Base-by-base conservation (phyloP, 441 rosid genomes). In the Gossypium davidsonii region DNA sequence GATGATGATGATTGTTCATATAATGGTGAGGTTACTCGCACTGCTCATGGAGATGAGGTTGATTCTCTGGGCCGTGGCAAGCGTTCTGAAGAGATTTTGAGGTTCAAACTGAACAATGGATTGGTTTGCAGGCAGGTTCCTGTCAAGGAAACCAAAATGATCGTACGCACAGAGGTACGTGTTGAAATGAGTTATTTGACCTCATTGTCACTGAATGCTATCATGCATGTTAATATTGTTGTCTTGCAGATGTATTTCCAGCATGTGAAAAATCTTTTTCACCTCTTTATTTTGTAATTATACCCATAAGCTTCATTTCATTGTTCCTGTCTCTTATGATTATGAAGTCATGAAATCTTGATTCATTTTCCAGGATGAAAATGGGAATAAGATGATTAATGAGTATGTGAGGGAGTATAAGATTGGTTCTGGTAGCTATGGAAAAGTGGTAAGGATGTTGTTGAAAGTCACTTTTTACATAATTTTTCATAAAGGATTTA, bases 341-440 rank as follows among this genome's bases (percentile, higher is more conserved):
- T 12, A 3, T 66, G 9, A 31, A 14, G 14, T 21, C 28, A 63
- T 44, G 34, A 55, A 23, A 26, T 31, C 34, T 28, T 9, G 34
- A 58, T 2, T 44, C 25, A 25, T 82, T 78, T 72, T 53, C 9
- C 83, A 94, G 99, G 97, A 94, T 87, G 97, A 94, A 76, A 76
- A 91, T 78, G 99, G 99, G 73, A 87, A 85, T 69, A 94, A 91
- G 85, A 89, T 80, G 84, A 78, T 94, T 80, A 92, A 94, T 81
- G 96, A 89, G 84, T 92, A 92, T 83, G 93, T 92, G 71, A 91
- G 89, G 0, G 91, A 78, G 75, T 70, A 21, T 72, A 94, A 89
- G 89, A 92, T 94, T 85, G 99, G 98, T 78, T 81, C 97, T 17
- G 99, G 98, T 74, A 94, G 97, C 86, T 94, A 94, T 81, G 99